phyloP scores from a whole-genome alignment of 202 grass and related monocot genomes.

The Elaeis oleifera region DNA sequence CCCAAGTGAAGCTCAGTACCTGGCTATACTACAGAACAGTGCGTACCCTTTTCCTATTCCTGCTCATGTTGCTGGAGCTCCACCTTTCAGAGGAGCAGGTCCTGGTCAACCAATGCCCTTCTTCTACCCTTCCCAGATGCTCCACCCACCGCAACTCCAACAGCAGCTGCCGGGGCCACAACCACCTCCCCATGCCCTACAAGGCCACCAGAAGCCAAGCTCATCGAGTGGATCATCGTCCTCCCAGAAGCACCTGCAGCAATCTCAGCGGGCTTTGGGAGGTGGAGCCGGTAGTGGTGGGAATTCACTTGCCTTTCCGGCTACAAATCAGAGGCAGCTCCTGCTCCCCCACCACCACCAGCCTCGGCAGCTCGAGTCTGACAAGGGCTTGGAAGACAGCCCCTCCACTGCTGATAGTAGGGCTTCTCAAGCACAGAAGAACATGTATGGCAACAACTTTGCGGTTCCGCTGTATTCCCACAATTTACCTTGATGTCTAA shows the following conservation, averaged over 20 bases:
- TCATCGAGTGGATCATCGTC: constrained; percentile 44
- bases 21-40: constrained; percentile 76
- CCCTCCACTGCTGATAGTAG: constrained; percentile 35
- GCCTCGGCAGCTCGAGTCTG: constrained; percentile 42
- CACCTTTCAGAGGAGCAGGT: constrained; percentile 55
- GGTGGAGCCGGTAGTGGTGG: constrained; percentile 35
- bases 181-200: constrained; percentile 23
- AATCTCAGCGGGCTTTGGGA: constrained; percentile 38
- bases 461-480: constrained; percentile 51
- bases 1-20: constrained; percentile 60
- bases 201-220: constrained; percentile 47
- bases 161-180: constrained; percentile 28
- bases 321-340: constrained; percentile 42
- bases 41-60: constrained; percentile 63
- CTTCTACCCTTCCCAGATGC: constrained; percentile 79
- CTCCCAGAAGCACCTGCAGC: constrained; percentile 78
- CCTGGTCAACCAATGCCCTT: constrained; percentile 67
- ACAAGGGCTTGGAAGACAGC: constrained; percentile 39
- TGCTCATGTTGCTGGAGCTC: constrained; percentile 52
- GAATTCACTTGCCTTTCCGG: constrained; percentile 38
- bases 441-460: constrained; percentile 47
- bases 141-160: constrained; percentile 51
- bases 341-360: constrained; percentile 40
- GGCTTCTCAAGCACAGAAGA: constrained; percentile 51
- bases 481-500: constrained; percentile 52